phyloP scores from a whole-genome alignment of 2,329 filamentous ascomycete genomes.

The Beauveria varroae region DNA sequence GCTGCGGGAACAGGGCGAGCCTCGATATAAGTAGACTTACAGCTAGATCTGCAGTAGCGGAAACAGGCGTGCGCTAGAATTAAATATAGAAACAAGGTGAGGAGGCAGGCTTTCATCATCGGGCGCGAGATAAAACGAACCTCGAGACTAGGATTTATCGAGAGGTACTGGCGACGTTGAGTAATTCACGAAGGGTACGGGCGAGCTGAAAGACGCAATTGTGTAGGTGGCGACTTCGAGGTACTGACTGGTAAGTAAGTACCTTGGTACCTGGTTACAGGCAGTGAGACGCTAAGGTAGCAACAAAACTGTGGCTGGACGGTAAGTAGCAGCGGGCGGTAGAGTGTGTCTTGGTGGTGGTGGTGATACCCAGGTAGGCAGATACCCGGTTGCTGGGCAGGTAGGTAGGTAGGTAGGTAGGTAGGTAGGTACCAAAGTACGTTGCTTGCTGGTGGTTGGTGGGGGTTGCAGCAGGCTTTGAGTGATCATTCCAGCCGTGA shows the following conservation, averaged over 20 bases:
- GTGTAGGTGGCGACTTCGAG: conserved; percentile 3
- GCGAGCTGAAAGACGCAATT: conserved; percentile 1
- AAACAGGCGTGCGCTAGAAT: background rate
- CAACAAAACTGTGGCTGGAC: background rate
- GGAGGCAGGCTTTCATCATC: background rate
- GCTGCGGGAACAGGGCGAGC: background rate
- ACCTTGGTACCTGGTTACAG: background rate
- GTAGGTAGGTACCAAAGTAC: too few relatives aligned
- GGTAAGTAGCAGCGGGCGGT: background rate
- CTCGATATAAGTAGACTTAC: conserved; percentile 9
- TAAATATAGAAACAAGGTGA: conserved; percentile 7
- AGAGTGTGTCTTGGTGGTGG: background rate
- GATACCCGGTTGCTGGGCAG: background rate
- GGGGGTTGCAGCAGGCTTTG: background rate
- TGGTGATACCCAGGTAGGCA: background rate
- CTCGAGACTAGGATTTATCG: conserved; percentile 4
- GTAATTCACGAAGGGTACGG: background rate
- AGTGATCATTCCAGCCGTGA: background rate
- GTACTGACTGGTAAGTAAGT: too few relatives aligned
- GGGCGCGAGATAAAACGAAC: background rate
- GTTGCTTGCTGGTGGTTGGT: too few relatives aligned
- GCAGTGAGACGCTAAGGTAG: background rate
- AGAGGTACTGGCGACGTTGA: background rate
- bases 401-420: too few relatives aligned
- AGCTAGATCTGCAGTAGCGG: background rate